Evolutionary conservation across 345 rosid genomes (phyloP), one percentile per base, ranked within the genome.

Genomic region (Excoecaria agallocha): DNA sequence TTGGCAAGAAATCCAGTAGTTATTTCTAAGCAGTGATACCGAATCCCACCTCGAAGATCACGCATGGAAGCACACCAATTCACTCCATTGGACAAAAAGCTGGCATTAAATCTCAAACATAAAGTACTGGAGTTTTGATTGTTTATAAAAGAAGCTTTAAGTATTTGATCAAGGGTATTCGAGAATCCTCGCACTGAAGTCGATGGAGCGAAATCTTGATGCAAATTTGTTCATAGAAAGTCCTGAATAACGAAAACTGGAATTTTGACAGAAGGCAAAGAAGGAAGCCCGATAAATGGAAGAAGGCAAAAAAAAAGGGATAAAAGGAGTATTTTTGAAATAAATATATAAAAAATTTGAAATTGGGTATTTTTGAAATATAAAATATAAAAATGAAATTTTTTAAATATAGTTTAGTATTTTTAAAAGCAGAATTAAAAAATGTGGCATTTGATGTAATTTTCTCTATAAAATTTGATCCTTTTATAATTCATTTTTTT

Each of bases 21-120:
- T 22, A 92, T 37, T 10, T 89, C 92, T 24, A 85, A 70, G 60
- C 90, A 84, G 56, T 92, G 97, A 81, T 85, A 81, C 75, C 83
- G 91, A 59, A 75, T 68, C 39, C 97, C 98, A 3, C 80, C 80
- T 30, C 57, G 72, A 71, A 89, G 81, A 68, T 90, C 83, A 3
- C 86, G 81, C 5, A 37, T 46, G n/a, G 88, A 83, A 50, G 82
- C 89, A 63, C 94, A 87, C 13, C 77, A 87, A 52, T 87, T 92
- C 74, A 92, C 73, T 35, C 86, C 88, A 61, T 74, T 87, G 12
- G 93, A 92, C 66, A 94, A 79, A 72, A 76, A 76, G 57, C 80
- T 74, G 6, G 87, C 89, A 68, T 81, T 85, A 17, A 79, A 77
- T 58, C 60, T 71, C 75, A 57, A 63, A 55, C 72, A 71, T 59